Evolutionary conservation across 345 rosid genomes (phyloP).

Genomic region (Leavenworthia alabamica): DNA sequence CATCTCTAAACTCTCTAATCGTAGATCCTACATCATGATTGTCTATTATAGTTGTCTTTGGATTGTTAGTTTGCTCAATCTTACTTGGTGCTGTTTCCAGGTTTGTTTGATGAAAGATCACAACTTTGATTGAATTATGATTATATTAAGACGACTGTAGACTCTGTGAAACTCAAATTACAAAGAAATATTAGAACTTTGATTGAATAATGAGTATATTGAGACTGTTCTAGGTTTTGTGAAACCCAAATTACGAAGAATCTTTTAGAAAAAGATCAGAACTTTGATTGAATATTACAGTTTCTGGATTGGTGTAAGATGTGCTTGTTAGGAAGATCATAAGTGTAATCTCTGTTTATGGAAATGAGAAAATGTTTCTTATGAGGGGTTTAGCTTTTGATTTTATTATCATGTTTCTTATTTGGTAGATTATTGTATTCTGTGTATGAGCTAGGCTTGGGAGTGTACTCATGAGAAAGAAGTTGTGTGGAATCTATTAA

Average conservation of each 20-base stretch:
- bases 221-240: not conserved
- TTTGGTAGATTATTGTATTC: not conserved
- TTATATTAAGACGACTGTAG: not conserved
- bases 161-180: not conserved
- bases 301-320: not conserved
- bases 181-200: not conserved
- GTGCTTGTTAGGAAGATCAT: not conserved
- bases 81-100: constrained; percentile 80
- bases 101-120: constrained; percentile 29
- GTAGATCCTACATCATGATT: constrained; percentile 79
- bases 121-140: not conserved
- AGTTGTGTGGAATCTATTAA: constrained; percentile 70
- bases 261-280: not conserved
- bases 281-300: no score
- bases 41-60: constrained; percentile 75
- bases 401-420: not conserved
- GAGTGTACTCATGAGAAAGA: constrained; percentile 79
- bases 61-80: constrained; percentile 87
- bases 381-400: not conserved
- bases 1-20: constrained; percentile 55
- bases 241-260: not conserved
- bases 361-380: not conserved
- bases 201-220: not conserved
- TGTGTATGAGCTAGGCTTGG: constrained; percentile 49
- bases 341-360: not conserved